Conservation (phyloP, 768 basidiomycete species). For the Termitomyces sp. region DNA sequence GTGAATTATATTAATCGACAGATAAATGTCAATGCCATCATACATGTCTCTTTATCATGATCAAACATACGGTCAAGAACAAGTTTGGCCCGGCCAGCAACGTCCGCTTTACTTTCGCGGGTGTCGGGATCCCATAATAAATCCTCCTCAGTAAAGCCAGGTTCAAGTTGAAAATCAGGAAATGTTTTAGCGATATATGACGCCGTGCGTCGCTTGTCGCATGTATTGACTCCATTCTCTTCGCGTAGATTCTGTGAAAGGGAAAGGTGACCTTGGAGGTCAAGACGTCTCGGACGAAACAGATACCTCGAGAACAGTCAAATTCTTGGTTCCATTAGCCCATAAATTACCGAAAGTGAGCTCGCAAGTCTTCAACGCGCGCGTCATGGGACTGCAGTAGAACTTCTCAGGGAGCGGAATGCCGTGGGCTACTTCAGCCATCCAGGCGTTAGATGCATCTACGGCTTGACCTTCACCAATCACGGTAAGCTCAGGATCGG, state of each 20-base stretch:
- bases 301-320: slow-evolving; percentile 52
- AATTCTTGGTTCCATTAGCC: slow-evolving; percentile 8
- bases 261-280: background rate
- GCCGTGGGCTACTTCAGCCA: slow-evolving; percentile 31
- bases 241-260: slow-evolving; percentile 57
- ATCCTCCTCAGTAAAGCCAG: slow-evolving; percentile 59
- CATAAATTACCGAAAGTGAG: slow-evolving; percentile 42
- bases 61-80: slow-evolving; percentile 56
- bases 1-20: background rate
- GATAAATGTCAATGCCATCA: slow-evolving; percentile 15
- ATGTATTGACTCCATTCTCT: slow-evolving; percentile 63
- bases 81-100: slow-evolving; percentile 40
- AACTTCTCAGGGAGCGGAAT: slow-evolving; percentile 50
- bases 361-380: slow-evolving; percentile 53
- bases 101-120: slow-evolving; percentile 46
- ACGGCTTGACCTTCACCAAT: slow-evolving; percentile 54
- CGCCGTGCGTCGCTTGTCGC: slow-evolving; percentile 54
- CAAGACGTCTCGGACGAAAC: background rate
- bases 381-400: slow-evolving; percentile 60
- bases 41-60: slow-evolving; percentile 40
- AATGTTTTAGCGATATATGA: slow-evolving; percentile 44
- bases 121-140: slow-evolving; percentile 48
- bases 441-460: slow-evolving; percentile 41
- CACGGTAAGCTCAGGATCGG: slow-evolving; percentile 61
- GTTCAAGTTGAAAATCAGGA: slow-evolving; percentile 50